phyloP scores from a whole-genome alignment of 257 asterid genomes.

The Orobanche coerulescens region DNA sequence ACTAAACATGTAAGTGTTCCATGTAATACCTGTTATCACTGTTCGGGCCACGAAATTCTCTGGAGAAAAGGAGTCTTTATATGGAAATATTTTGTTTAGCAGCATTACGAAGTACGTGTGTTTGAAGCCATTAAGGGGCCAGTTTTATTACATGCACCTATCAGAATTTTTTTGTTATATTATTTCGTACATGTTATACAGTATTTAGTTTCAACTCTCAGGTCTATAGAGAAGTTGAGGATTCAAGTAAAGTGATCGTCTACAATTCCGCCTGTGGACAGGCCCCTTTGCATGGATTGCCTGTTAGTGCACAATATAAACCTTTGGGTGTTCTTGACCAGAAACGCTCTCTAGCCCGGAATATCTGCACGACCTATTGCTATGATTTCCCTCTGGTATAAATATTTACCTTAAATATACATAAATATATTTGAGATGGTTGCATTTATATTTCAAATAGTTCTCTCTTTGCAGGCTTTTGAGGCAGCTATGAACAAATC shows the following conservation, averaged over 20 bases:
- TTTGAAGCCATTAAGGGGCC: background rate
- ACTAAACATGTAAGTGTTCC: background rate
- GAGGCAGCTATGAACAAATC: slow-evolving; percentile 71
- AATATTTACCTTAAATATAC: slow-evolving; percentile 2
- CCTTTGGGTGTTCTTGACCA: slow-evolving; percentile 80
- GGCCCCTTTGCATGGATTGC: slow-evolving; percentile 72
- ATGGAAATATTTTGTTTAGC: background rate
- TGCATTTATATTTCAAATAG: slow-evolving; percentile 17
- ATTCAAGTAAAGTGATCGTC: slow-evolving; percentile 40
- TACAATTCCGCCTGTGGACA: slow-evolving; percentile 54
- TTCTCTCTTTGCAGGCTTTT: slow-evolving; percentile 58
- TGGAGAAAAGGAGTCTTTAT: background rate
- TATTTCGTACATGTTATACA: slow-evolving; percentile 19
- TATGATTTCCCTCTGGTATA: slow-evolving; percentile 96
- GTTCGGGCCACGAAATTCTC: background rate
- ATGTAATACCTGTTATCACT: background rate
- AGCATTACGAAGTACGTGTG: background rate
- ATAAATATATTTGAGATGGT: background rate
- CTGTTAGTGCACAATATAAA: slow-evolving; percentile 63
- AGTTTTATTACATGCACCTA: background rate
- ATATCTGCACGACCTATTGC: slow-evolving; percentile 90
- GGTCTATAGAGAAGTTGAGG: slow-evolving; percentile 87
- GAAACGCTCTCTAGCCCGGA: slow-evolving; percentile 87
- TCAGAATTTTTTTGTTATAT: background rate
- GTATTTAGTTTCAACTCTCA: slow-evolving; percentile 31